Evolutionary conservation across 2,329 filamentous ascomycete genomes (phyloP), one percentile per base, ranked within the genome.

Genomic region (Ustilaginoidea virens): DNA sequence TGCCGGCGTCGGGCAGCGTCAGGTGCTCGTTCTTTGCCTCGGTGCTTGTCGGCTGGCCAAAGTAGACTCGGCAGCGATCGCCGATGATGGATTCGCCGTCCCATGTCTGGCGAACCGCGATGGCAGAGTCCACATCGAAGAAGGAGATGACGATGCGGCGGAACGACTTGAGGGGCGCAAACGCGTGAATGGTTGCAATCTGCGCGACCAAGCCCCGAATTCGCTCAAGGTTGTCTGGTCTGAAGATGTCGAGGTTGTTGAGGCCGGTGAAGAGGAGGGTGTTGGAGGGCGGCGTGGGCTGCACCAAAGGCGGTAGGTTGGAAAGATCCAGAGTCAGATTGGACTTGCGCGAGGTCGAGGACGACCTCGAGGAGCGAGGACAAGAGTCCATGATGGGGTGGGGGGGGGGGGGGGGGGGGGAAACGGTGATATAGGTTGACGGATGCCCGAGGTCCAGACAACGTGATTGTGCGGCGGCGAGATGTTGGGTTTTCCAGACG

Each of bases 241-340:
- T 63, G 63, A 87, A 90, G 57, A 83, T 74, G 44, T 78, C 73
- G 34, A 64, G 56, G 39, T 81, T 70, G 46, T 74, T 60, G 35
- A 90, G 70, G 57, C 83, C 83, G 44, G 81, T 90, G 48, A 90
- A 77, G 45, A 90, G 71, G 32, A 90, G 73, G 0, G 81, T 90
- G 60, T 90, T 90, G 40, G 77, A 80, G 5, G 80, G 77, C 31
- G 75, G 70, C 16, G 79, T 74, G n/a, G 80, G 80, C 47, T 72
- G 67, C 23, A 63, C 61, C 31, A 81, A 62, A 20, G 77, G 68
- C 28, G 81, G 80, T 23, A 87, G 57, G 45, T 63, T 68, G 36
- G 77, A 78, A 25, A 87, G 68, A 47, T 87, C 80, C 45, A 90
- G 66, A 14, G 72, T 75, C 33, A 83, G 68, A 42, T 65, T 52